A percentile compares a stretch with the other conserved stretches of the same genome.
phyloP scores from a whole-genome alignment of 2,329 filamentous ascomycete species.

The Neurospora sp. region DNA sequence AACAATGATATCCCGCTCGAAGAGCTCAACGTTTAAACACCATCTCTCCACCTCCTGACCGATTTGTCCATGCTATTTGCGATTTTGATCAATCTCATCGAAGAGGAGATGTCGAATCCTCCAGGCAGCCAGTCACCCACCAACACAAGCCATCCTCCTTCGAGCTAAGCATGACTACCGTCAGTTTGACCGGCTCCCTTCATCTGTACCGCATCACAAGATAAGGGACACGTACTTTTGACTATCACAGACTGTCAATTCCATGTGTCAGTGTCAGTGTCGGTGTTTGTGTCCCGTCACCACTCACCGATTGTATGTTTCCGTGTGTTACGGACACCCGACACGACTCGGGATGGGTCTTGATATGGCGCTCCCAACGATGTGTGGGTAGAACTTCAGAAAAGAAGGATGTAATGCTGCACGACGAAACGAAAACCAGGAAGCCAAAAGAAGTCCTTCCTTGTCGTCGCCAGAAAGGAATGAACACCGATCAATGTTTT shows the following conservation, averaged over 20 bases:
- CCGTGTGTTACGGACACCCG: background rate
- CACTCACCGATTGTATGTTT: background rate
- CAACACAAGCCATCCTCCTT: background rate
- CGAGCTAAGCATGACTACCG: background rate
- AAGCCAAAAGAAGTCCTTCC: too few species aligned
- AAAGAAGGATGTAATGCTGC: too few species aligned
- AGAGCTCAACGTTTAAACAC: background rate
- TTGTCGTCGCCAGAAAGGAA: too few species aligned
- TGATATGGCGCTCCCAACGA: too few species aligned
- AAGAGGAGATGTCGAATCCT: background rate
- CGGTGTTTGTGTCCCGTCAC: background rate
- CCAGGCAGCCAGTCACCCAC: background rate
- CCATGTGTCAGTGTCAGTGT: background rate
- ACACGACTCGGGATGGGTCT: too few species aligned
- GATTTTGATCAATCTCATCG: background rate
- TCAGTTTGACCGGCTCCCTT: background rate
- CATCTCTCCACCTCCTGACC: too few species aligned
- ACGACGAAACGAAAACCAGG: too few species aligned
- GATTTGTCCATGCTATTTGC: background rate
- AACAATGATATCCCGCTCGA: background rate
- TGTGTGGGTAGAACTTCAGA: too few species aligned
- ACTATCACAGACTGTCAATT: background rate
- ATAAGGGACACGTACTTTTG: background rate
- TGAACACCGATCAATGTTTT: too few species aligned
- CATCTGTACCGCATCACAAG: background rate